phyloP scores from a whole-genome alignment of 208 protist genomes.

The Leishmania braziliensis region DNA sequence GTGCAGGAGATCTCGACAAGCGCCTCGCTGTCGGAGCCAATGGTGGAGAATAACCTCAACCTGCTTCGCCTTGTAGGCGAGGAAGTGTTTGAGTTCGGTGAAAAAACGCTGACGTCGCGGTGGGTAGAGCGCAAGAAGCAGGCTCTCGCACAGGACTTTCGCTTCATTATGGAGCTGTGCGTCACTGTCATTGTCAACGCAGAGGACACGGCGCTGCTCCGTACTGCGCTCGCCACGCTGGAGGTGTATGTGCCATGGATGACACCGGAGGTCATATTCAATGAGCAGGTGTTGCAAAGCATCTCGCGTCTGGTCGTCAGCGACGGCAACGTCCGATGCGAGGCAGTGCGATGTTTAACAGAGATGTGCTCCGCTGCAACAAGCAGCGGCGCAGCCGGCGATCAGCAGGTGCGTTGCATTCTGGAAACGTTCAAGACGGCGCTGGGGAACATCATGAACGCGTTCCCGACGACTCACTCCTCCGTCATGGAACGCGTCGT shows the following conservation, averaged over 20 bases:
- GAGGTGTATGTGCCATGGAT: slow-evolving; percentile 87
- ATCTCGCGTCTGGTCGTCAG: slow-evolving; percentile 50
- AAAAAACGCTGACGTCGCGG: slow-evolving; percentile 95
- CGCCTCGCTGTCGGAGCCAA: slow-evolving; percentile 85
- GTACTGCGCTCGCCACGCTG: slow-evolving; percentile 75
- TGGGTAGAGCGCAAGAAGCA: slow-evolving; percentile 97
- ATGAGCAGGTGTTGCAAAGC: slow-evolving; percentile 57
- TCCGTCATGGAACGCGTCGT: slow-evolving; percentile 61
- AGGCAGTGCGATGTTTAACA: slow-evolving; percentile 68
- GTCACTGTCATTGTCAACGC: slow-evolving; percentile 60
- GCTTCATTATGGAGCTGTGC: slow-evolving; percentile 95
- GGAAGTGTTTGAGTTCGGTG: slow-evolving; percentile 98
- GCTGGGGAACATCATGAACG: slow-evolving; percentile 66
- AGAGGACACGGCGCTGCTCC: slow-evolving; percentile 56
- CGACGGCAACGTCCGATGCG: slow-evolving; percentile 43
- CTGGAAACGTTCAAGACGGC: slow-evolving; percentile 66
- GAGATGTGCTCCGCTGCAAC: slow-evolving; percentile 62
- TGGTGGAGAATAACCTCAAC: slow-evolving; percentile 98
- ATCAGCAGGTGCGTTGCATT: slow-evolving; percentile 64
- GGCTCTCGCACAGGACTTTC: slow-evolving; percentile 95
- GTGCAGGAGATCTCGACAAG: slow-evolving; percentile 97
- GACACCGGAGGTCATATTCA: slow-evolving; percentile 76
- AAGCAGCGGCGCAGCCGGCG: slow-evolving; percentile 48
- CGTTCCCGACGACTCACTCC: slow-evolving; percentile 75
- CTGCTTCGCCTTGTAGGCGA: slow-evolving; percentile 96